Conservation (phyloP, 768 basidiomycete genomes). For the Daedalea quercina region DNA sequence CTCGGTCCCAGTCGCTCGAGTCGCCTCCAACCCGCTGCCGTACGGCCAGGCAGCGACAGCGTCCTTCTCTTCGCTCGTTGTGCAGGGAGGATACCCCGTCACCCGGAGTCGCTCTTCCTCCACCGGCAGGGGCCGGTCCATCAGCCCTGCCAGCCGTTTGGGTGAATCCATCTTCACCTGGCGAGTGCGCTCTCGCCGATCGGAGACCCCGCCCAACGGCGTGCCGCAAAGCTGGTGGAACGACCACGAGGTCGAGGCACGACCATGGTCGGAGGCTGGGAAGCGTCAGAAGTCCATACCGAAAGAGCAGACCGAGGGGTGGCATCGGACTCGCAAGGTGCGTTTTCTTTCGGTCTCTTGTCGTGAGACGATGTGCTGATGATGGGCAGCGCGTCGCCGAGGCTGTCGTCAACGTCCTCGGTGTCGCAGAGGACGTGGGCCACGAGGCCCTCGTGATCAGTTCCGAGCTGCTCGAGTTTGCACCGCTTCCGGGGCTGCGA, state of each 20-base stretch:
- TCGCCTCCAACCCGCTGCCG: slow-evolving; percentile 10
- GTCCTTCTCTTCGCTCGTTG: slow-evolving; percentile 5
- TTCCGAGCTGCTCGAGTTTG: slow-evolving; percentile 40
- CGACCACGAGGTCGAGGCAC: slow-evolving; percentile 6
- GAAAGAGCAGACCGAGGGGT: slow-evolving; percentile 22
- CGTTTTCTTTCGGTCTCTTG: neutral
- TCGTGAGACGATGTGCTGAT: neutral
- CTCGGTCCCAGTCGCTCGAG: slow-evolving; percentile 8
- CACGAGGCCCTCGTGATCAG: slow-evolving; percentile 40
- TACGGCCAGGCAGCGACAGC: slow-evolving; percentile 7
- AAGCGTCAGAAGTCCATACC: slow-evolving; percentile 20
- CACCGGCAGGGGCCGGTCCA: slow-evolving; percentile 6
- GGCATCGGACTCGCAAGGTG: slow-evolving; percentile 22
- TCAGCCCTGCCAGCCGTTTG: slow-evolving; percentile 11
- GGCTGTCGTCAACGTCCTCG: slow-evolving; percentile 30
- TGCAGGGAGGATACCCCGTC: neutral
- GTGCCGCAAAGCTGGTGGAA: slow-evolving; percentile 21
- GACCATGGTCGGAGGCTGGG: slow-evolving; percentile 20
- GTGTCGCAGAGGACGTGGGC: slow-evolving; percentile 31
- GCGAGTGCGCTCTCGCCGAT: slow-evolving; percentile 1
- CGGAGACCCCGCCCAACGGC: slow-evolving; percentile 13
- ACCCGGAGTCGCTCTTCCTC: slow-evolving; percentile 12
- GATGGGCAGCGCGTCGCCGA: slow-evolving; percentile 17
- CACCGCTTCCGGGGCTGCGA: slow-evolving; percentile 50
- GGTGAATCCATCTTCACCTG: slow-evolving; percentile 12